A percentile compares a stretch with the other conserved stretches of the same genome.
phyloP scores from a whole-genome alignment of 192 early-diverging fungal genomes.

The Coemansia guatemalensis region DNA sequence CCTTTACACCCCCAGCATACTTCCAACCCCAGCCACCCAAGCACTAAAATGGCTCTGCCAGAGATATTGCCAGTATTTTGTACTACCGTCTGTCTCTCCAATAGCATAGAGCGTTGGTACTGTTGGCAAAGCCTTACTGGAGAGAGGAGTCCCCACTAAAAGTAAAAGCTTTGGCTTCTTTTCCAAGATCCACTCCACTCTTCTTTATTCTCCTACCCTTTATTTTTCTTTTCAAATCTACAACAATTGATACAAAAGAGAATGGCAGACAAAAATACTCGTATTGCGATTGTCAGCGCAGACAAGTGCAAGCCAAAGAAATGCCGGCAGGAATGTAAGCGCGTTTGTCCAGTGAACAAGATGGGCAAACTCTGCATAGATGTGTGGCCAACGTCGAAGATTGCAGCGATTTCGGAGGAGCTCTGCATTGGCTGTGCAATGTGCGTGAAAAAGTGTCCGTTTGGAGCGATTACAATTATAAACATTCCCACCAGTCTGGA shows the following conservation, averaged over 20 bases:
- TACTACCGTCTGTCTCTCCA: no score
- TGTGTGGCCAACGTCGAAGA: constrained; percentile 82
- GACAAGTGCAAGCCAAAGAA: constrained; percentile 99
- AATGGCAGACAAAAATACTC: constrained; percentile 87
- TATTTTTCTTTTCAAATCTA: constrained; percentile 5
- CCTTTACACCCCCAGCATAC: no score
- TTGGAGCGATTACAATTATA: constrained; percentile 95
- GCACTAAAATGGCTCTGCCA: no score
- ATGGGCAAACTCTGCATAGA: constrained; percentile 99
- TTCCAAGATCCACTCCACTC: neutral
- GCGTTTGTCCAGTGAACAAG: constrained; percentile 90
- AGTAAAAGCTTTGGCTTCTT: neutral
- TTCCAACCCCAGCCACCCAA: no score
- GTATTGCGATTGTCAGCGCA: constrained; percentile 89
- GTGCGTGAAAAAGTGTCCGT: constrained; percentile 96
- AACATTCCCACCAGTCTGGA: constrained; percentile 96
- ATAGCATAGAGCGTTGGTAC: no score
- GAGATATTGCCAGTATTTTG: no score
- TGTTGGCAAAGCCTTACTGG: no score
- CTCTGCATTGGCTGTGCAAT: constrained; percentile 99
- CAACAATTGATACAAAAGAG: neutral
- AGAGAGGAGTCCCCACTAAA: no score
- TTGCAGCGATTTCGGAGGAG: constrained; percentile 90
- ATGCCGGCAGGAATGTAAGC: constrained; percentile 98
- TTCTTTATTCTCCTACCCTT: neutral